Percentiles rank a stretch among this genome's conserved stretches.
phyloP scores from a whole-genome alignment of 2,329 filamentous ascomycete genomes.

The Sclerotinia spermophila region DNA sequence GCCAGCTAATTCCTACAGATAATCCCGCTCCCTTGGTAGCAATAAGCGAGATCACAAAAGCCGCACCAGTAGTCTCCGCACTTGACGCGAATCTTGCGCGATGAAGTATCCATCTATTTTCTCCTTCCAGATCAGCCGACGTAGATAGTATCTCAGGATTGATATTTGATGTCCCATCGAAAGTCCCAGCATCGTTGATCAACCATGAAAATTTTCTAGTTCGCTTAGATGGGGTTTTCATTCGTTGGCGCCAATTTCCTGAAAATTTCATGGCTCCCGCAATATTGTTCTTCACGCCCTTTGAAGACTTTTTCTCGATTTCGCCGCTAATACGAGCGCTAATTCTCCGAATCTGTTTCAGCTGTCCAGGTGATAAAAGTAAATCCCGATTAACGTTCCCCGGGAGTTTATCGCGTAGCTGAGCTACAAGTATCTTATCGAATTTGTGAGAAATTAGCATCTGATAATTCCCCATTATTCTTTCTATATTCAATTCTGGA shows the following conservation, averaged over 20 bases:
- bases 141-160: neutral
- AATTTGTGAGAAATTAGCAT: neutral
- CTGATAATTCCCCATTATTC: neutral
- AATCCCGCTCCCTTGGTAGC: neutral
- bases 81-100: neutral
- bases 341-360: neutral
- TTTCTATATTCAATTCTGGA: neutral
- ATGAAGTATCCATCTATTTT: neutral
- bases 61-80: neutral
- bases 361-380: neutral
- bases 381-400: neutral
- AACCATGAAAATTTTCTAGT: neutral
- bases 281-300: neutral
- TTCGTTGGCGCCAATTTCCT: neutral
- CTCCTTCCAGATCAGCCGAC: neutral
- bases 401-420: neutral
- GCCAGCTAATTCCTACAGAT: neutral
- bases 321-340: neutral
- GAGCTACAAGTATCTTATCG: neutral
- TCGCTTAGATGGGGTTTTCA: neutral
- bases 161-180: neutral
- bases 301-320: neutral
- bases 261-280: neutral
- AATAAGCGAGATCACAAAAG: neutral
- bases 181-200: neutral